Evolutionary conservation across 345 rosid genomes (phyloP), one percentile per base, ranked within the genome.

Genomic region (Mercurialis annua): DNA sequence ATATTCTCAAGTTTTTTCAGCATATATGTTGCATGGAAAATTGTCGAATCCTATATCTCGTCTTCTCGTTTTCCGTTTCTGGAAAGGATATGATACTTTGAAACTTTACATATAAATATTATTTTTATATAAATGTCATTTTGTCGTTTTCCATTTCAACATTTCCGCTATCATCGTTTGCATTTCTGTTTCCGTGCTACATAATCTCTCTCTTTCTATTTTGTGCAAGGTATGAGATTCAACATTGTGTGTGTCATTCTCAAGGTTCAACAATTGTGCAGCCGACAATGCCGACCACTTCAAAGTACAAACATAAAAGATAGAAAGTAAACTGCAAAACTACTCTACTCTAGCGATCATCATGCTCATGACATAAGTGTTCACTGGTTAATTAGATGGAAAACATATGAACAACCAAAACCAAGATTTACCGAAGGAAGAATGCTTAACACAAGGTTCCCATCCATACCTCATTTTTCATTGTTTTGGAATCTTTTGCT

Each of bases 401-500:
- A 55, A 29, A 55, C 18, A 10, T 30, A 18, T 0, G 33, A 57
- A 57, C 2, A 49, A n/a, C 6, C 16, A 57, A 18, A 14, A 33
- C 33, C 40, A 56, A 38, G 65, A 62, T 42, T 2, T 23, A 11
- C 1, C 14, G 6, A 33, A 33, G 40, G 34, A 16, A 42, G 4
- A 23, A 54, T 56, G 20, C 16, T 40, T 23, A 29, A 54, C 15
- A 31, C 21, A 70, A 50, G 59, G 10, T 30, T 59, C 68, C 24
- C 27, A 21, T 24, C 53, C 44, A 47, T 78, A 93, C 98, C 96
- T 87, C 92, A 38, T 87, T 78, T 55, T 83, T 89, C 88, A 90
- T 79, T 23, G 83, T 78, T n/a, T 75, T 65, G 23, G 98, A 93
- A 18, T 83, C 95, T 83, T 87, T 93, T n/a, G 96, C 96, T 18